phyloP scores from a whole-genome alignment of 495 filamentous ascomycete genomes.

The Peziza echinospora region DNA sequence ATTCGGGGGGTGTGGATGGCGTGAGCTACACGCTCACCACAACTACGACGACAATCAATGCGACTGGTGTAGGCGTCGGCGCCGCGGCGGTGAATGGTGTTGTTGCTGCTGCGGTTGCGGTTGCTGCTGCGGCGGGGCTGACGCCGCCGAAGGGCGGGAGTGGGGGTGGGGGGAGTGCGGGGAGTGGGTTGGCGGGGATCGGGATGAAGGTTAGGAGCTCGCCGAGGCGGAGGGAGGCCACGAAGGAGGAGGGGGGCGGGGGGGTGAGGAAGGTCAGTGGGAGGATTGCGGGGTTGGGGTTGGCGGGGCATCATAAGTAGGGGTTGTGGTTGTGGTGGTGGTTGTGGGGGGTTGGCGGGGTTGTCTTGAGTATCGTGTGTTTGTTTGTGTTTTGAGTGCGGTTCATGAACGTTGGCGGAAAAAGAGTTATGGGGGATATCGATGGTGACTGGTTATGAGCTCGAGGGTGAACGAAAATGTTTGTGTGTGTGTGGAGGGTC shows the following conservation, averaged over 20 bases:
- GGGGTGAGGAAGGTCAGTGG: slow-evolving; percentile 82
- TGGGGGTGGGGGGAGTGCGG: slow-evolving; percentile 15
- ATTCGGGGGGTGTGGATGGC: slow-evolving; percentile 22
- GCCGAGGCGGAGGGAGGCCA: slow-evolving; percentile 34
- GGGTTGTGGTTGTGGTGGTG: slow-evolving; percentile 8
- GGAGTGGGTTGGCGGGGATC: slow-evolving; percentile 35
- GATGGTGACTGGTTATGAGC: slow-evolving; percentile 1
- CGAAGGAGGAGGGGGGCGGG: slow-evolving; percentile 21
- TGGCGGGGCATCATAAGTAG: slow-evolving; percentile 7
- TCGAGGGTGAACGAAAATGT: slow-evolving; percentile 5
- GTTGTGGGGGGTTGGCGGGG: neutral
- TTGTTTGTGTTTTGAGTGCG: neutral
- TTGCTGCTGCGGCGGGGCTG: neutral
- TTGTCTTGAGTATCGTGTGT: slow-evolving; percentile 1
- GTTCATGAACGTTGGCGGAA: neutral
- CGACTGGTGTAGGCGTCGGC: neutral
- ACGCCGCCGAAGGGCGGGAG: slow-evolving; percentile 24
- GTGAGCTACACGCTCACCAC: slow-evolving; percentile 40
- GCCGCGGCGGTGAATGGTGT: neutral
- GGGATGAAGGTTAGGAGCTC: slow-evolving; percentile 53
- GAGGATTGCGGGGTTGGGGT: slow-evolving; percentile 61
- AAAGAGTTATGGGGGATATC: neutral
- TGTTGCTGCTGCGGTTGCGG: neutral
- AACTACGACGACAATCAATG: slow-evolving; percentile 38
- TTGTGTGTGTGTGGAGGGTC: slow-evolving; percentile 5